These are phyloP conservation scores for Nicotiana tomentosiformis DNA, from an alignment of 257 asterid genomes.

Conservation along the genomic window DNA sequence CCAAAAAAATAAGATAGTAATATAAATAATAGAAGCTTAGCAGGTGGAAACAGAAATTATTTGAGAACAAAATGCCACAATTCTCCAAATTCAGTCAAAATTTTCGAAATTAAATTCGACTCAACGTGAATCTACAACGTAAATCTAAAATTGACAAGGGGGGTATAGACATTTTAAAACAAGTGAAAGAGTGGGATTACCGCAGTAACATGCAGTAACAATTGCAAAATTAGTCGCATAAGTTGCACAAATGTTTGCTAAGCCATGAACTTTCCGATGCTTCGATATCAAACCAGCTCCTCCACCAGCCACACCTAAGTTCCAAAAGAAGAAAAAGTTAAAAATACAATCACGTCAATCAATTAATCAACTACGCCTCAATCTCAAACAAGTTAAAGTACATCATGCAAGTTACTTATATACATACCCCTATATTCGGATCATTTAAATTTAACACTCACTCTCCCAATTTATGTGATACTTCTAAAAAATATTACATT, in stretches of 20 bases:
- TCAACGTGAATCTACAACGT: neutral
- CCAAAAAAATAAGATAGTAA: neutral
- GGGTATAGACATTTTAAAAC: neutral
- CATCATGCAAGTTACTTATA: neutral
- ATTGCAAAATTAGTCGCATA: conserved; percentile 88
- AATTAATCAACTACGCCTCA: neutral
- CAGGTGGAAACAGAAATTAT: no score
- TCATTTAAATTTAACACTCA: neutral
- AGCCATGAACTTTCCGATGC: conserved; percentile 62
- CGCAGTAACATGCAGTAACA: conserved; percentile 83
- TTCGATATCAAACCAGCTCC: conserved; percentile 68
- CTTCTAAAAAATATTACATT: no score
- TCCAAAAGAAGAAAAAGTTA: neutral
- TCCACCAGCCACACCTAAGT: conserved; percentile 77
- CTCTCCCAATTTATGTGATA: no score
- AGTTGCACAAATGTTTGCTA: conserved; percentile 50
- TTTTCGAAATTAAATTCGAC: neutral
- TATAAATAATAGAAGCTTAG: neutral
- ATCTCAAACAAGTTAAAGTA: neutral
- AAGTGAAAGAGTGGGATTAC: conserved; percentile 24
- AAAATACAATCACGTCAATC: neutral
- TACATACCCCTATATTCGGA: neutral
- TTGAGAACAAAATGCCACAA: neutral
- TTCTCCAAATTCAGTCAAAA: neutral
- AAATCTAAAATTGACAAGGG: no score